Conservation (phyloP, 2,329 filamentous ascomycete genomes). For the Coleophoma eucalyptorum region DNA sequence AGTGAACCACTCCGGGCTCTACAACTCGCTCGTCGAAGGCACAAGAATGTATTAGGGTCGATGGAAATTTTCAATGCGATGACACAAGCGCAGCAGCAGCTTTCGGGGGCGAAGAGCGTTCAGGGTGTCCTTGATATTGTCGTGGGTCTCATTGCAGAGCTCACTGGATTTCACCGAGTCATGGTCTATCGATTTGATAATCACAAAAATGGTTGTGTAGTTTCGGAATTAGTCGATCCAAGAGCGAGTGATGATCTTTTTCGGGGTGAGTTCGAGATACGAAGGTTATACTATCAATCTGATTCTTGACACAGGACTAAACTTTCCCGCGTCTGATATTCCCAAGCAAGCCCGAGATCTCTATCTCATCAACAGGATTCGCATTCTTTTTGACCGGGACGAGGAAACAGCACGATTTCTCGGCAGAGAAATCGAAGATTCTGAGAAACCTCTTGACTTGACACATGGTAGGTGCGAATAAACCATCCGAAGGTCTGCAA, state of each 20-base stretch:
- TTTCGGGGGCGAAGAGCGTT: constrained; percentile 9
- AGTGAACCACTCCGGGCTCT: constrained; percentile 12
- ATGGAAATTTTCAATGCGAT: constrained; percentile 20
- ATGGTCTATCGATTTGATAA: constrained; percentile 18
- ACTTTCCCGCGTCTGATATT: constrained; percentile 83
- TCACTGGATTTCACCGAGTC: constrained; percentile 15
- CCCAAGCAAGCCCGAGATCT: constrained; percentile 78
- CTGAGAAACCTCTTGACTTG: constrained; percentile 72
- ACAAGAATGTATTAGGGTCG: constrained; percentile 8
- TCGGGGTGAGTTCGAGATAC: not conserved
- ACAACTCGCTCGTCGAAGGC: constrained; percentile 11
- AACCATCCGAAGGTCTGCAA: not conserved
- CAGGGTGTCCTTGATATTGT: constrained; percentile 12
- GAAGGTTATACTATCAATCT: too few relatives aligned
- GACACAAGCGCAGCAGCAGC: constrained; percentile 15
- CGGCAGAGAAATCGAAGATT: constrained; percentile 68
- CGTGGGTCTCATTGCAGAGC: constrained; percentile 17
- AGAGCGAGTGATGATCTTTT: constrained; percentile 2
- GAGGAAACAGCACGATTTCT: constrained; percentile 74
- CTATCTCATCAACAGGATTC: constrained; percentile 84
- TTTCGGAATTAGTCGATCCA: constrained; percentile 5
- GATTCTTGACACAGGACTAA: constrained; percentile 1
- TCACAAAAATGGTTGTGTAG: constrained; percentile 6
- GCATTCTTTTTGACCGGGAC: constrained; percentile 79
- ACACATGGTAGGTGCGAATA: constrained; percentile 48